Base-by-base conservation (phyloP, 139 green algal species). In the Desmodesmus armatus region DNA sequence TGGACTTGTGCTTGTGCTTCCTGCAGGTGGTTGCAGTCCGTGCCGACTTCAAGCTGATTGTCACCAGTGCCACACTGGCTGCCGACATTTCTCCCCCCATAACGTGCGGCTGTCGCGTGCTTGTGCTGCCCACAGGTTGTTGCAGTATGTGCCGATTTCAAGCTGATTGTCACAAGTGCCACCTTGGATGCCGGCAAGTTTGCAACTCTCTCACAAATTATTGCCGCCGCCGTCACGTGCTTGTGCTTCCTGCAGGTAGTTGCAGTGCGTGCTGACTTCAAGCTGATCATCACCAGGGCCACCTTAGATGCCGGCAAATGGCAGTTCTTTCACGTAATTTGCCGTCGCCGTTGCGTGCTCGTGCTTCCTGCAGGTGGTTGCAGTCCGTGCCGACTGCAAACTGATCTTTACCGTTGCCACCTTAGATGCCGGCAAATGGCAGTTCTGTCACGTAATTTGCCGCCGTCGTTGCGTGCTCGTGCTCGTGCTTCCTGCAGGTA, bases 321-420 rank as follows among this genome's bases (percentile, higher is more conserved):
- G n/a, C n/a, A n/a, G n/a, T n/a, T n/a, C n/a, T n/a, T n/a, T n/a
- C n/a, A n/a, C n/a, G n/a, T n/a, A n/a, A n/a, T n/a, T n/a, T n/a
- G n/a, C n/a, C n/a, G n/a, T n/a, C n/a, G n/a, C n/a, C n/a, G n/a
- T n/a, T n/a, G n/a, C n/a, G n/a, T n/a, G n/a, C n/a, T n/a, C n/a
- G n/a, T n/a, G n/a, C n/a, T n/a, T n/a, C n/a, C n/a, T 82, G 27
- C 78, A 94, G 88, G 93, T 97, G 51, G 93, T 97, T 51, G 92
- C 94, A 4, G 73, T 88, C 55, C 91, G 96, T 23, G 89, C 95
- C 7, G 97, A 99, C 92, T 98, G 99, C 91, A 92, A 93, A 76
- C 95, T 99, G 44, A 98, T 99, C 43, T 97, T 99, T 41, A 99
- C 97, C 19, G 97, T 92, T 15, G 97, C 97, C 83, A 99, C 97